Evolutionary conservation across 495 filamentous ascomycete genomes (phyloP), one percentile per base, ranked within the genome.

Genomic region (Aspergillus avenaceus): DNA sequence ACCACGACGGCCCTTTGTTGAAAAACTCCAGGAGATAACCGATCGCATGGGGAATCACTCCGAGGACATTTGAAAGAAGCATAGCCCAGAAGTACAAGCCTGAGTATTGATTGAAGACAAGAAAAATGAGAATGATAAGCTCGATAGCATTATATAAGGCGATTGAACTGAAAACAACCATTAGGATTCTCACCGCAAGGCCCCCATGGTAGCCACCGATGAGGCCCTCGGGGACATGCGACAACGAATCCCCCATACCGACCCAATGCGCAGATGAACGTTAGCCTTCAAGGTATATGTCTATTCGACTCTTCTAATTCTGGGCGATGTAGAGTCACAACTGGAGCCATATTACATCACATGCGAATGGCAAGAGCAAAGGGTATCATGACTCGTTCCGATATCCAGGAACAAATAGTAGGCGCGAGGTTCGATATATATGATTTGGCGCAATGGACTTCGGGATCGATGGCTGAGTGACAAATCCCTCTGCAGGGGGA

Each of bases 11-110:
- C 1, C 62, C 64, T 16, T 74, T 47, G 36, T 62, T 49, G 49
- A 83, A 82, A 45, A 79, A 80, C 47, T 79, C 78, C 22, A 85
- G 55, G 41, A 72, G 47, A 27, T 80, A 81, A 18, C 77, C 83
- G 18, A 83, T 47, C 6, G 76, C 67, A 45, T 84, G 76, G 1
- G 78, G 67, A 19, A 79, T 70, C 28, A 85, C 73, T 0, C 58
- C 58, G 12, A 61, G 14, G 19, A 61, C 51, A 28, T 37, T 38
- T 14, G 63, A 64, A 26, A 77, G 56, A 1, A 75, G 59, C 55
- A 74, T 66, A 12, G 67, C 62, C 71, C 73, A 80, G 50, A 80
- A 80, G 53, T 74, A 74, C 1, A 74, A 45, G 4, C 76, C 76
- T 9, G 53, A 62, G 37, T 75, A 74, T 40, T 66, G 65, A 19